A percentile compares a stretch with the other conserved stretches of the same genome.
These are phyloP conservation scores for Crassisporium funariophilum DNA, from an alignment of 768 basidiomycete species.

Conservation along the genomic window DNA sequence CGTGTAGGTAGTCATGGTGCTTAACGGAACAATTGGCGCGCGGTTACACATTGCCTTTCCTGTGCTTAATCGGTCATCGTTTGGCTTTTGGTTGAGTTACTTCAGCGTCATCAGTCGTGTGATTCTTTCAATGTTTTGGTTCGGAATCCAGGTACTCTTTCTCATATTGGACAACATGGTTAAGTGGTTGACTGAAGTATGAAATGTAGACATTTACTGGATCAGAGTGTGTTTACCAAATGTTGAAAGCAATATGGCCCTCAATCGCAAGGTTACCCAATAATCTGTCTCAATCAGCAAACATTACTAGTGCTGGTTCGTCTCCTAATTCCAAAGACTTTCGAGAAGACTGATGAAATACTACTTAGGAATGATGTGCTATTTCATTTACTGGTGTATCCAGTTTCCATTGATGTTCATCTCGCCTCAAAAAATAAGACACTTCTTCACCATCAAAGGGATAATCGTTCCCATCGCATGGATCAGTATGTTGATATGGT, in stretches of 20 bases:
- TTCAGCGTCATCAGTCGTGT: constrained; percentile 80
- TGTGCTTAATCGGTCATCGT: constrained; percentile 80
- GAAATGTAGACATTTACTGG: constrained; percentile 50
- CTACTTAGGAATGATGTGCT: constrained; percentile 64
- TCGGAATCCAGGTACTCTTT: constrained; percentile 62
- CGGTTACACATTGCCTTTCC: constrained; percentile 76
- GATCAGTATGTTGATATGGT: constrained; percentile 79
- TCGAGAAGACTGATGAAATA: neutral
- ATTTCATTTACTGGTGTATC: constrained; percentile 76
- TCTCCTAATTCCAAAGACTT: neutral
- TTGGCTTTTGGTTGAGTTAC: constrained; percentile 90
- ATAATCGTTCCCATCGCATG: constrained; percentile 65
- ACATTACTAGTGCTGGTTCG: constrained; percentile 66
- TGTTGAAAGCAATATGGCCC: constrained; percentile 86
- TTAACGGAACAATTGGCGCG: constrained; percentile 80
- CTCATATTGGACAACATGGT: neutral
- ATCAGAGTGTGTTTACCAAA: constrained; percentile 79
- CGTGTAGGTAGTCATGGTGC: constrained; percentile 54
- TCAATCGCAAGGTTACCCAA: constrained; percentile 66
- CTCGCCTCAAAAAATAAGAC: constrained; percentile 76
- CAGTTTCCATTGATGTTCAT: constrained; percentile 77
- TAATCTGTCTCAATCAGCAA: constrained; percentile 52
- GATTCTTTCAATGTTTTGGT: constrained; percentile 82
- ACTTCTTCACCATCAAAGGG: constrained; percentile 73
- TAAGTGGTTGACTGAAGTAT: neutral